Evolutionary conservation across 257 asterid species (phyloP).

Genomic region (Striga asiatica): DNA sequence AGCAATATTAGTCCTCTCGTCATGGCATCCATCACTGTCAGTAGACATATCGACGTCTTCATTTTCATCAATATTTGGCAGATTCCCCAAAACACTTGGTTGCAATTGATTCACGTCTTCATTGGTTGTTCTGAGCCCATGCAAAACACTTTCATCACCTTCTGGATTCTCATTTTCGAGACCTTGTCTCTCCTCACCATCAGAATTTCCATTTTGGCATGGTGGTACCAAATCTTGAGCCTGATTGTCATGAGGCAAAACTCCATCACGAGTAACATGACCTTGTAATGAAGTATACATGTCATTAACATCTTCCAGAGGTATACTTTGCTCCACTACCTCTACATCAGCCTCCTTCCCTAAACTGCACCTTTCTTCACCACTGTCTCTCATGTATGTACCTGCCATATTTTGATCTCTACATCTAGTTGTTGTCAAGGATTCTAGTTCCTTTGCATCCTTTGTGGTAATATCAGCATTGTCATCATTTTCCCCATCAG

Average conservation of each 20-base stretch:
- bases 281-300: slow-evolving; percentile 18
- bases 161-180: slow-evolving; percentile 10
- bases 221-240: slow-evolving; percentile 8
- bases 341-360: slow-evolving; percentile 15
- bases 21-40: slow-evolving; percentile 28
- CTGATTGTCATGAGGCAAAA: slow-evolving; percentile 8
- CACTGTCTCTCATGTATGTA: slow-evolving; percentile 14
- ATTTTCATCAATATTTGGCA: slow-evolving; percentile 4
- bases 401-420: slow-evolving; percentile 16
- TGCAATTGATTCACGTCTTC: slow-evolving; percentile 4
- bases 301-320: slow-evolving; percentile 13
- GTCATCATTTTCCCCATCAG: slow-evolving; percentile 29
- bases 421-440: slow-evolving; percentile 16
- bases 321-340: slow-evolving; percentile 8
- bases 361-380: slow-evolving; percentile 17
- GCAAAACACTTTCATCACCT: background rate
- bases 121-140: slow-evolving; percentile 13
- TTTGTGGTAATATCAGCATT: slow-evolving; percentile 23
- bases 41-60: slow-evolving; percentile 19
- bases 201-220: slow-evolving; percentile 14
- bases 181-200: slow-evolving; percentile 13
- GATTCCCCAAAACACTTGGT: background rate
- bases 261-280: slow-evolving; percentile 15
- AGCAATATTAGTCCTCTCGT: slow-evolving; percentile 31
- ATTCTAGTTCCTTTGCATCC: slow-evolving; percentile 30